A percentile compares a stretch with the other conserved stretches of the same genome.
These are phyloP conservation scores for Xylaria sp. DNA, from an alignment of 2,329 filamentous ascomycete species.

Conservation along the genomic window DNA sequence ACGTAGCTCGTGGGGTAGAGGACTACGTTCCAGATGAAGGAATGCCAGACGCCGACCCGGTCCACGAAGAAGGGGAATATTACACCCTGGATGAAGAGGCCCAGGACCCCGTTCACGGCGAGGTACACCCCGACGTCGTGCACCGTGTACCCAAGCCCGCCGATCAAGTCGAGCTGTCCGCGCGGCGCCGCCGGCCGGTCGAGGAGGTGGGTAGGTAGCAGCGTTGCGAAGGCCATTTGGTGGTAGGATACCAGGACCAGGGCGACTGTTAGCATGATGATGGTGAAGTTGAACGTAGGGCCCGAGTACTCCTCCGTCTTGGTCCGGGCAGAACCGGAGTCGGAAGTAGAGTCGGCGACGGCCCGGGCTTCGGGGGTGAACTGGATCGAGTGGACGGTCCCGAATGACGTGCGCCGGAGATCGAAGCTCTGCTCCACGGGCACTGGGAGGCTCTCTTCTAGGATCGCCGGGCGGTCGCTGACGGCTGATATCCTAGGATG, in stretches of 20 bases:
- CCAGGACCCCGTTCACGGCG: slow-evolving; percentile 76
- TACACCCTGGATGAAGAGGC: slow-evolving; percentile 77
- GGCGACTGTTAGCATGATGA: slow-evolving; percentile 56
- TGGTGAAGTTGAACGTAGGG: slow-evolving; percentile 53
- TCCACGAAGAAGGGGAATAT: slow-evolving; percentile 74
- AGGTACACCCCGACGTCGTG: slow-evolving; percentile 76
- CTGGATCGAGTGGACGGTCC: slow-evolving; percentile 56
- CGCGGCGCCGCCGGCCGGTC: slow-evolving; percentile 49
- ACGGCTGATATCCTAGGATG: slow-evolving; percentile 37
- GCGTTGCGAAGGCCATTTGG: slow-evolving; percentile 58
- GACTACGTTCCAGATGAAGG: slow-evolving; percentile 72
- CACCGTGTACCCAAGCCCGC: slow-evolving; percentile 73
- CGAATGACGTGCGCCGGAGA: slow-evolving; percentile 54
- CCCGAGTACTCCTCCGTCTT: slow-evolving; percentile 42
- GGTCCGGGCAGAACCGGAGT: slow-evolving; percentile 19
- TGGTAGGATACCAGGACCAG: slow-evolving; percentile 58
- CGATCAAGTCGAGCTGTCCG: slow-evolving; percentile 57
- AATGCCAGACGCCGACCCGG: slow-evolving; percentile 73
- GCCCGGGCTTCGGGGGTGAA: slow-evolving; percentile 43
- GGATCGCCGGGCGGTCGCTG: slow-evolving; percentile 47
- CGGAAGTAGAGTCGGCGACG: neutral
- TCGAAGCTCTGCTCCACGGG: slow-evolving; percentile 53
- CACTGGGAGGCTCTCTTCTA: slow-evolving; percentile 51
- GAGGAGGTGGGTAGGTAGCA: slow-evolving; percentile 57
- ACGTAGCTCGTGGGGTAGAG: slow-evolving; percentile 76